phyloP scores from a whole-genome alignment of 2,329 filamentous ascomycete species.

The Talaromyces albobiverticillius region DNA sequence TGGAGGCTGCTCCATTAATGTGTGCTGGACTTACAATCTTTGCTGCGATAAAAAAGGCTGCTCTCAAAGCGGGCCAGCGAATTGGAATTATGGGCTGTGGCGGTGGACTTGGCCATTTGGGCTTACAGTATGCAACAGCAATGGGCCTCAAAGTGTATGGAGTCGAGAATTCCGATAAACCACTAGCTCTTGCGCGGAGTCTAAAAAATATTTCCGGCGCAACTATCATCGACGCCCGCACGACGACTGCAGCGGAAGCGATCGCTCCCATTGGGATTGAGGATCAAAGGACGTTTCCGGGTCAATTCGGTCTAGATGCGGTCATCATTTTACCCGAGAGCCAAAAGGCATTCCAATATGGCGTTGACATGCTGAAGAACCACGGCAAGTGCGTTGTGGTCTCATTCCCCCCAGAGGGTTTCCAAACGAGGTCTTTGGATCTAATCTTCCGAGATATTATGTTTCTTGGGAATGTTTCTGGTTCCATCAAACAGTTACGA shows the following conservation, averaged over 20 bases:
- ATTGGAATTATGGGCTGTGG: conserved; percentile 66
- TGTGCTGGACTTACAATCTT: conserved; percentile 41
- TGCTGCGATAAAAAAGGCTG: conserved; percentile 56
- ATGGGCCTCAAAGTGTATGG: conserved; percentile 57
- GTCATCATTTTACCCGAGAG: conserved; percentile 45
- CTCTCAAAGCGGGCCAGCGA: conserved; percentile 63
- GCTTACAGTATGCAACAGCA: conserved; percentile 65
- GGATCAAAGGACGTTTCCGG: conserved; percentile 14
- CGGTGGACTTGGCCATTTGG: conserved; percentile 69
- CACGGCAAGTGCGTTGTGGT: conserved; percentile 48
- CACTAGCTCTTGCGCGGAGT: conserved; percentile 27
- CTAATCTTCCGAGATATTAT: conserved; percentile 24
- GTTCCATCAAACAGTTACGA: conserved; percentile 20
- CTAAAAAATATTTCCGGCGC: conserved; percentile 27
- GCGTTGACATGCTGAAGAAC: conserved; percentile 16
- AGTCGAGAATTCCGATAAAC: conserved; percentile 26
- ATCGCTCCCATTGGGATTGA: conserved; percentile 22
- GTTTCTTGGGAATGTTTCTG: conserved; percentile 21
- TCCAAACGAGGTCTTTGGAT: conserved; percentile 20
- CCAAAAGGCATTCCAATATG: conserved; percentile 16
- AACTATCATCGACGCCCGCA: conserved; percentile 40
- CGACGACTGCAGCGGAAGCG: conserved; percentile 26
- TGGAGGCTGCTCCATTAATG: conserved; percentile 33
- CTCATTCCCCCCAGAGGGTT: conserved; percentile 41
- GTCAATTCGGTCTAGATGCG: conserved; percentile 46